Percentiles rank a stretch among this genome's conserved stretches.
Conservation (phyloP, 2,329 filamentous ascomycete genomes). For the Alternaria triticimaculans region DNA sequence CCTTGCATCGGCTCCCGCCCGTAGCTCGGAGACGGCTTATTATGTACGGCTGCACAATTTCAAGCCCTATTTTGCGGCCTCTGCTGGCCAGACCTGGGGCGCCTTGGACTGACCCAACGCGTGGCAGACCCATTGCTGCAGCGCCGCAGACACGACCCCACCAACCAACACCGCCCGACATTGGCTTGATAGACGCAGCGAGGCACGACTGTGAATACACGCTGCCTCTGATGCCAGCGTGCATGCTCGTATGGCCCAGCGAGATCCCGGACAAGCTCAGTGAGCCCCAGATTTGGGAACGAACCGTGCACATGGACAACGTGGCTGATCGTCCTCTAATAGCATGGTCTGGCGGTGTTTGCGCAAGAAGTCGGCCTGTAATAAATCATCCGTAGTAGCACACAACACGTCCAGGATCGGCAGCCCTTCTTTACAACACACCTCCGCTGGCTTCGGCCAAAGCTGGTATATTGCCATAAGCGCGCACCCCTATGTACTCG, state of each 20-base stretch:
- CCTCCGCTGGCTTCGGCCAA: neutral
- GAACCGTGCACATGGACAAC: conserved; percentile 13
- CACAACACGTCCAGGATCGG: neutral
- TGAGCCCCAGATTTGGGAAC: neutral
- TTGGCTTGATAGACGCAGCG: conserved; percentile 1
- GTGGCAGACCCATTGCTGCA: conserved; percentile 22
- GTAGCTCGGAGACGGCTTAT: conserved; percentile 22
- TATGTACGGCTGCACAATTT: conserved; percentile 26
- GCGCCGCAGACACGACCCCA: conserved; percentile 4
- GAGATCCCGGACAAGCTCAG: conserved; percentile 3
- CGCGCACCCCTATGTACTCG: neutral
- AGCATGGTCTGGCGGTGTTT: neutral
- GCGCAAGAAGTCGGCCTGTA: neutral
- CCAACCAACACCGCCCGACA: neutral
- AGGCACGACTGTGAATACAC: neutral
- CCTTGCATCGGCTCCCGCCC: conserved; percentile 28
- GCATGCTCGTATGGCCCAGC: neutral
- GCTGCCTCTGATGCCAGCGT: neutral
- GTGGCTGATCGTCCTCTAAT: conserved; percentile 10
- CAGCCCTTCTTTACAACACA: neutral
- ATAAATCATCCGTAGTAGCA: neutral
- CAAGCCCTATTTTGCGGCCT: conserved; percentile 15
- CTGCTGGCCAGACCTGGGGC: conserved; percentile 24
- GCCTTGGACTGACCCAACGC: conserved; percentile 17
- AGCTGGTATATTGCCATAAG: neutral